Base-by-base conservation (phyloP, 1,139 yeast species). In the Eremothecium sinecaudum region DNA sequence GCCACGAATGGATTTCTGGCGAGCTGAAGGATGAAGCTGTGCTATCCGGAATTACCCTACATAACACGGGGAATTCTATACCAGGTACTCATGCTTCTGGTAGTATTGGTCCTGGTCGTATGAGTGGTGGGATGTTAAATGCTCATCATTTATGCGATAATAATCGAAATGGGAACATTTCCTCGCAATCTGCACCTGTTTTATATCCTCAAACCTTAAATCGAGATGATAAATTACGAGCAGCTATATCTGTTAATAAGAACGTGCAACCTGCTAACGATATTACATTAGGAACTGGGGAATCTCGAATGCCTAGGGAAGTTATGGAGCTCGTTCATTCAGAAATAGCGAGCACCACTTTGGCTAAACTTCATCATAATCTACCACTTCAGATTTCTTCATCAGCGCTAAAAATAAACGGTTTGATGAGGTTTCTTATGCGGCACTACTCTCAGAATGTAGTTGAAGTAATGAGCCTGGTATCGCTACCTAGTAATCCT, bases 401-500 rank as follows among this genome's bases (percentile, higher is more conserved):
- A 3, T 69, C 76, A 2, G 76, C 87, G 6, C 54, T 79, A 33
- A 71, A 70, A 46, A 74, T 78, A 7, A 74, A 73, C 47, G 83
- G 84, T 4, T 62, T 76, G 47, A 73, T 84, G 11, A 50, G 93
- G 34, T 80, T 77, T 51, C 61, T 84, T 29, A 61, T 84, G 28
- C 76, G 76, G 42, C 76, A 84, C 51, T 84, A 83, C 54, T 71
- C 75, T n/a, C 73, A 79, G 11, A 75, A 77, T 42, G 93, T 84
- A 1, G 90, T 92, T 0, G 90, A 82, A 51, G 66, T 80, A 50
- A 83, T 84, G 94, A 79, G 94, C 0, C 94, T 83, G 8, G 78
- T 83, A 19, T 82, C 84, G 1, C 67, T 82, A 33, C 75, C 81
- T 0, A 80, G 79, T 43, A 83, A 82, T 50, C 94, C 94, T 0